These are phyloP conservation scores for Colletotrichum spaethianum DNA, from an alignment of 2,329 filamentous ascomycete genomes.

Conservation along the genomic window DNA sequence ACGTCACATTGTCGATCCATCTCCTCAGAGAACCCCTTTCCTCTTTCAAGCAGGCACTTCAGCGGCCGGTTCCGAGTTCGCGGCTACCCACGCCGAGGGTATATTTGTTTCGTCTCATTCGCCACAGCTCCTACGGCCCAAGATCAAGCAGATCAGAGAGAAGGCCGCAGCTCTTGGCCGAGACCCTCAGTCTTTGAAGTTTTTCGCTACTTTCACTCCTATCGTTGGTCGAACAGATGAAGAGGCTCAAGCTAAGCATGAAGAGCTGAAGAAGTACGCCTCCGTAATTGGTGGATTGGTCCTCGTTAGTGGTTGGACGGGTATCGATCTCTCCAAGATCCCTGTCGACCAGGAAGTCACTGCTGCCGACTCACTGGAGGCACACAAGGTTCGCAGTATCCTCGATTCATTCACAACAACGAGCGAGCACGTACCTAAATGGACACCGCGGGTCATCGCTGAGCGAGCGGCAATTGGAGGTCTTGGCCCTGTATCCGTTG, in stretches of 20 bases:
- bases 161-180: slow-evolving; percentile 65
- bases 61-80: slow-evolving; percentile 69
- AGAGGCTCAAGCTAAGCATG: slow-evolving; percentile 67
- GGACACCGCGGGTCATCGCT: slow-evolving; percentile 61
- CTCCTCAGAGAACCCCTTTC: slow-evolving; percentile 70
- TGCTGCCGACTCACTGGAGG: slow-evolving; percentile 67
- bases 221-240: slow-evolving; percentile 65
- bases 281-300: slow-evolving; percentile 68
- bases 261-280: slow-evolving; percentile 66
- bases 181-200: slow-evolving; percentile 70
- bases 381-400: slow-evolving; percentile 64
- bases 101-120: slow-evolving; percentile 72
- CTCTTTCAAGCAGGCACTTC: slow-evolving; percentile 74
- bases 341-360: slow-evolving; percentile 71
- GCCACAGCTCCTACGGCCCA: slow-evolving; percentile 62
- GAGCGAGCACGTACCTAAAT: slow-evolving; percentile 58
- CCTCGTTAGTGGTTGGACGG: slow-evolving; percentile 71
- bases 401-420: slow-evolving; percentile 64
- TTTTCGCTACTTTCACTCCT: slow-evolving; percentile 66
- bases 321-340: slow-evolving; percentile 71
- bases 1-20: slow-evolving; percentile 66
- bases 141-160: slow-evolving; percentile 66
- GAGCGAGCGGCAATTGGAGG: slow-evolving; percentile 59
- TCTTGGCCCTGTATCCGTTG: slow-evolving; percentile 53
- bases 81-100: slow-evolving; percentile 70